Base-by-base conservation (phyloP, 257 asterid species). In the Solanum sparsipilum region DNA sequence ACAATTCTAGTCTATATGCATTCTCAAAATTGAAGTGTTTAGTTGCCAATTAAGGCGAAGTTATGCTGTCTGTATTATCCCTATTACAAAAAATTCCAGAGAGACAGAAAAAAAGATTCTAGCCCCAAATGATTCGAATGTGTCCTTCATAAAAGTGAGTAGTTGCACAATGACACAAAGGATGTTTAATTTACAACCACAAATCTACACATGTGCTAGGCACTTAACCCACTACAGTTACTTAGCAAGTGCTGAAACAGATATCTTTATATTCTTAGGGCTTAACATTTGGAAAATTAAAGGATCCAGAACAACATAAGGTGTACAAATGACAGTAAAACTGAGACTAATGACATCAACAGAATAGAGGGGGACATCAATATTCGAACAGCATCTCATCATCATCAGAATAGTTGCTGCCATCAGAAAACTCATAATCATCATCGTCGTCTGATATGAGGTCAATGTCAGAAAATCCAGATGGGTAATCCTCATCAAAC, bases 371-470 rank as follows among this genome's bases (percentile, higher is more conserved):
- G 20, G 70, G 12, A 38, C 5, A 9, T 81, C 68, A 48, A 81
- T 46, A 29, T 3, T 60, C 85, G 13, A 56, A 38, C 63, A 89
- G 10, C 85, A 63, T 82, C 4, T n/a, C 58, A 1, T 10, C 83
- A 18, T 89, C 63, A 31, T 65, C 91, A 32, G 60, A 52, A 34
- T 18, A 34, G 71, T 83, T 70, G 48, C 35, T 60, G 29, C 29
- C 44, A 35, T n/a, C 32, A 86, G 84, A 90, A 44, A 86, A 89
- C 86, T 81, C 85, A 88, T 32, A 72, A 73, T 25, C 85, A 74
- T 88, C 90, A 9, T 85, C 91, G 38, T 87, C 87, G 65, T 88
- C 67, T 7, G 82, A 88, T 15, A 86, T 13, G 67, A 83, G 68
- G 72, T 89, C 87, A 10, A 18, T 21, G 56, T 84, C 89, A 38